Evolutionary conservation across 306 rosid genomes (phyloP).

Genomic region (Mimosa bimucronata): DNA sequence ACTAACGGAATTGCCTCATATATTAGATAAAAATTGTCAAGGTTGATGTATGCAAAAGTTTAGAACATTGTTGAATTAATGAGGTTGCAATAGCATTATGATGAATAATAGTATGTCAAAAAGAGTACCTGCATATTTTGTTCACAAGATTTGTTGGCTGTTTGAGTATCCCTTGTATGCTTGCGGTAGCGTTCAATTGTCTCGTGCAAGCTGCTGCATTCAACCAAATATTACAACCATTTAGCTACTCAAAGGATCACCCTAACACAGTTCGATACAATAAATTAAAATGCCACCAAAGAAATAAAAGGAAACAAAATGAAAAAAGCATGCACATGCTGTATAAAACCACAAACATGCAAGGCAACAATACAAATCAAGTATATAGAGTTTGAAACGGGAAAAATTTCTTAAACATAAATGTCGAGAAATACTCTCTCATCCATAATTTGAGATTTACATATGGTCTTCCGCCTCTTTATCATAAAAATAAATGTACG

Average conservation of each 20-base stretch:
- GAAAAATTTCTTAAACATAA: neutral
- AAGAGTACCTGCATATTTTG: conserved; percentile 50
- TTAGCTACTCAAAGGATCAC: neutral
- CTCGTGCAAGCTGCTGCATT: conserved; percentile 47
- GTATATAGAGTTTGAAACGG: neutral
- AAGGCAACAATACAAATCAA: neutral
- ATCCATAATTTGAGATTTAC: neutral
- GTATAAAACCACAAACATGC: neutral
- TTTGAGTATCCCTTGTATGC: conserved; percentile 46
- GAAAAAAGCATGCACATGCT: no score
- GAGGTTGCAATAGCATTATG: neutral
- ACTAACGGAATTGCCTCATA: neutral
- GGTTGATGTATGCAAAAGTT: no score
- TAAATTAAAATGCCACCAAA: neutral
- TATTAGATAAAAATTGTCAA: no score
- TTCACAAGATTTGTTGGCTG: conserved; percentile 35
- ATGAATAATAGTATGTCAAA: no score
- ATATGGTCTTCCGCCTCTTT: neutral
- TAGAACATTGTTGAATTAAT: neutral
- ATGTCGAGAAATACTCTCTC: neutral
- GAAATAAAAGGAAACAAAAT: no score
- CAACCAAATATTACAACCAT: neutral
- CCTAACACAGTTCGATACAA: neutral
- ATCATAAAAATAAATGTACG: neutral
- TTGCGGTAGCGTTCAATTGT: conserved; percentile 60